phyloP scores from a whole-genome alignment of 371 early-diverging fungal species.

The Mortierella sp. region DNA sequence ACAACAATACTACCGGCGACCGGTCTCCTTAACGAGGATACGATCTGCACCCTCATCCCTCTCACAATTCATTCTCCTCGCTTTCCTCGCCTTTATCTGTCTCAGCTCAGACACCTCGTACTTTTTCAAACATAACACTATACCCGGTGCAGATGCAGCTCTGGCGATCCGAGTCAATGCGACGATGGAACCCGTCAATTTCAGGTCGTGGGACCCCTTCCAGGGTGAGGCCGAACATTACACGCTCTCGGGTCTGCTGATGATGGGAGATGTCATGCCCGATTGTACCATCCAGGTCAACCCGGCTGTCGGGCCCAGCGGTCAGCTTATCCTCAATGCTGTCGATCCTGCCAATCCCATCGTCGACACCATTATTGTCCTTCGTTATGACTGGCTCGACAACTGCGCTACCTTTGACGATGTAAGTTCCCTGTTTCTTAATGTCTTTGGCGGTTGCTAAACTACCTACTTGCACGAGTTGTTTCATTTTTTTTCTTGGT shows the following conservation, averaged over 20 bases:
- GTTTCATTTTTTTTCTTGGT: neutral
- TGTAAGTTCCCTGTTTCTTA: slow-evolving; percentile 25
- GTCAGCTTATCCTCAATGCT: slow-evolving; percentile 22
- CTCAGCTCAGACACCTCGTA: neutral
- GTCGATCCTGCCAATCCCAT: slow-evolving; percentile 17
- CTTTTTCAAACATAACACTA: slow-evolving; percentile 4
- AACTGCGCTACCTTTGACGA: slow-evolving; percentile 54
- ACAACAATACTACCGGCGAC: neutral
- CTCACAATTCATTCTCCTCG: slow-evolving; percentile 5
- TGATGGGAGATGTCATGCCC: slow-evolving; percentile 35
- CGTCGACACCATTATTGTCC: slow-evolving; percentile 21
- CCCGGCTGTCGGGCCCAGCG: slow-evolving; percentile 25
- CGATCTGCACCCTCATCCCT: slow-evolving; percentile 4
- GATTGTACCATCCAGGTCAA: slow-evolving; percentile 38
- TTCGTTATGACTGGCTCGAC: slow-evolving; percentile 50
- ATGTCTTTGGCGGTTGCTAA: neutral
- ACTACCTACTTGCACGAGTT: neutral
- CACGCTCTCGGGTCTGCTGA: slow-evolving; percentile 34
- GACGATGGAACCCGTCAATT: slow-evolving; percentile 13
- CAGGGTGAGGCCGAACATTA: slow-evolving; percentile 27
- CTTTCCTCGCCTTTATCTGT: slow-evolving; percentile 9
- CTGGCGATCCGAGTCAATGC: slow-evolving; percentile 27
- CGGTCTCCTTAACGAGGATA: neutral
- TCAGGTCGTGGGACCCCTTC: slow-evolving; percentile 45
- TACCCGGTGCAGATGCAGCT: slow-evolving; percentile 33